Base-by-base conservation (phyloP, 2,329 filamentous ascomycete genomes). In the Monosporascus sp. region DNA sequence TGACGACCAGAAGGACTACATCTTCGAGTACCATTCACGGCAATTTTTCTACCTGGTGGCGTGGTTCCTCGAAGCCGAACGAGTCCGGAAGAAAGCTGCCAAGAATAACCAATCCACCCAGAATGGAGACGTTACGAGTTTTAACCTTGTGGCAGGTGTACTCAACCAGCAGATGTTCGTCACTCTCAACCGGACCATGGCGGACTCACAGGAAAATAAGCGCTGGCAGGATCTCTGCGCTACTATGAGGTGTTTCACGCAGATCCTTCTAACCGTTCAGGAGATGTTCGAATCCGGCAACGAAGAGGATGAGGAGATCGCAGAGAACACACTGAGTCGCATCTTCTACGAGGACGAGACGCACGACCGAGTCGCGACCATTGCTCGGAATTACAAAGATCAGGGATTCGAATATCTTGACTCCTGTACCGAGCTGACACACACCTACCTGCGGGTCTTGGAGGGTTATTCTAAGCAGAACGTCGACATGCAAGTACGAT, bases 281-380 rank as follows among this genome's bases (percentile, higher is more conserved):
- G 90, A 95, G 56, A 97, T 99, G 92, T 78, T 86, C 1, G 84
- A 88, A 47, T 94, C 90, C 1, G 80, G 82, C 1, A 81, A 89
- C 31, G 92, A 97, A 58, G 92, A 97, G n/a, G 90, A 99, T 60
- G 88, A 96, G 66, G 94, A 97, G 63, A 97, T 99, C 68, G 93
- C 94, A 0, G 93, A 99, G 68, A 99, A 99, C 62, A 97, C 96
- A 14, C 84, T 96, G 50, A 95, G 88, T 63, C 89, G 93, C 56
- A 90, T 99, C n/a, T 99, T 99, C 69, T 99, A 99, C 72, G 94
- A 99, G 70, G 91, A 97, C 66, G 84, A 89, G 0, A 97, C 92
- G 0, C 92, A 99, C 65, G 93, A 99, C 57, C 81, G 89, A 24
- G 82, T 99, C 50, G 81, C 93, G 31, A 82, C 85, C 55, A 88